A percentile compares a stretch with the other conserved stretches of the same genome.
Evolutionary conservation across 805 yeast species (phyloP).

Genomic region (Metschnikowia dekortorum): DNA sequence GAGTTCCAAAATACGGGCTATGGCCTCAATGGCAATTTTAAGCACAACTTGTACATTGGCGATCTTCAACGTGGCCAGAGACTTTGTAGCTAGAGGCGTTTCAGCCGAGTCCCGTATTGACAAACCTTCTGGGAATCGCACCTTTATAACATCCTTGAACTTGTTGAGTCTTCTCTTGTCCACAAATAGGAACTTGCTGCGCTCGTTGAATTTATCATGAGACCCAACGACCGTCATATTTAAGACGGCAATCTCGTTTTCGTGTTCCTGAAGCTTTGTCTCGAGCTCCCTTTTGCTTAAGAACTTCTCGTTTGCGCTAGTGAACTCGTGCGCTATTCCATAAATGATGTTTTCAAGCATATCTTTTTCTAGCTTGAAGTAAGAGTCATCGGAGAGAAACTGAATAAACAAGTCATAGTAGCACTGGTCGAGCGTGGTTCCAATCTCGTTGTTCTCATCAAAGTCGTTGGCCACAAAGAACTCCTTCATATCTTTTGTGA

Average conservation of each 20-base stretch:
- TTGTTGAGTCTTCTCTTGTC: conserved; percentile 48
- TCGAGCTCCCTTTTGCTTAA: conserved; percentile 32
- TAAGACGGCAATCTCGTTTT: conserved; percentile 22
- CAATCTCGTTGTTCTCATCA: conserved; percentile 44
- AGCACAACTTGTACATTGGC: conserved; percentile 57
- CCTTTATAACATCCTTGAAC: conserved; percentile 54
- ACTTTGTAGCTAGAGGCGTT: conserved; percentile 13
- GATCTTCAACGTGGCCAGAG: conserved; percentile 30
- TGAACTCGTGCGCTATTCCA: conserved; percentile 43
- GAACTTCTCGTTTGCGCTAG: conserved; percentile 31
- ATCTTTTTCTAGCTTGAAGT: conserved; percentile 68
- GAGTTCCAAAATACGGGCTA: conserved; percentile 72
- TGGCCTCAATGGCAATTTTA: conserved; percentile 66
- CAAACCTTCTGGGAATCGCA: conserved; percentile 28
- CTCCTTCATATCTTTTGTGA: conserved; percentile 62
- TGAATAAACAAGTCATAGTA: conserved; percentile 70
- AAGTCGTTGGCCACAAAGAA: conserved; percentile 47
- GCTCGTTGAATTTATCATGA: conserved; percentile 19
- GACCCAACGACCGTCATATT: conserved; percentile 14
- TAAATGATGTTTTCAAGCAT: conserved; percentile 54
- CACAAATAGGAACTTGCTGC: conserved; percentile 27
- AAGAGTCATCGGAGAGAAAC: conserved; percentile 60
- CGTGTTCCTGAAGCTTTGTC: conserved; percentile 33
- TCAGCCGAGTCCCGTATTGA: conserved; percentile 10
- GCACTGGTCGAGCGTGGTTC: conserved; percentile 60